Evolutionary conservation across 78 protist genomes (phyloP), one percentile per base, ranked within the genome.

Genomic region (Diacronema lutheri): DNA sequence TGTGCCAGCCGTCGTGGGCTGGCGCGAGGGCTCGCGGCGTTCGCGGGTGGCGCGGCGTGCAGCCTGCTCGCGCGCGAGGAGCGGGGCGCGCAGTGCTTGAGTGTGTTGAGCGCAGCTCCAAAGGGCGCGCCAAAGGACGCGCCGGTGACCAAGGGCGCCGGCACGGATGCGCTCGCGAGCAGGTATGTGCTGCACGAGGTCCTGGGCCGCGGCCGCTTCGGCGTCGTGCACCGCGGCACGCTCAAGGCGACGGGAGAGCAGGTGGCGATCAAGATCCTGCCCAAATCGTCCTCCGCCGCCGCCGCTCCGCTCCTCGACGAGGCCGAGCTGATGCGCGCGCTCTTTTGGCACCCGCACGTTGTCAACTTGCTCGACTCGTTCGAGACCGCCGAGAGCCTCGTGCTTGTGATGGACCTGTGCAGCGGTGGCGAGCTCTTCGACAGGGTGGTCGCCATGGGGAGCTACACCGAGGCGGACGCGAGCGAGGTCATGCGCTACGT

Each of bases 401-500:
- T 11, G 60, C 7, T 72, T 13, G 33, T 72, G 25, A 1, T 72
- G 10, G 79, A 38, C 7, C 79, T 72, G 9, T 37, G 23, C 38
- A 19, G 1, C 41, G 79, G 86, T 41, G 86, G 86, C 44, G 86
- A 82, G 40, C 40, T 82, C 69, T 82, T 82, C 62, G 86, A 82
- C 26, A 62, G 81, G 26, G 61, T 82, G 44, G 2, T 31, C n/a
- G 40, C 6, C 10, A 16, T 12, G 23, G 83, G 83, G 14, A 26
- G 5, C n/a, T 61, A 25, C 44, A 14, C 56, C 29, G 86, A 82
- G 55, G 20, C 25, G 10, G 58, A 66, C 60, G 74, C 86, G 29
- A 61, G 64, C 20, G 33, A 0, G 29, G 37, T 82, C 26, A 11
- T 82, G 73, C 57, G 61, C 19, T 16, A n/a, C 2, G 60, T 82